Percentiles rank a stretch among this genome's conserved stretches.
Evolutionary conservation across 2,329 filamentous ascomycete genomes (phyloP).

Genomic region (Helminthosporium solani): DNA sequence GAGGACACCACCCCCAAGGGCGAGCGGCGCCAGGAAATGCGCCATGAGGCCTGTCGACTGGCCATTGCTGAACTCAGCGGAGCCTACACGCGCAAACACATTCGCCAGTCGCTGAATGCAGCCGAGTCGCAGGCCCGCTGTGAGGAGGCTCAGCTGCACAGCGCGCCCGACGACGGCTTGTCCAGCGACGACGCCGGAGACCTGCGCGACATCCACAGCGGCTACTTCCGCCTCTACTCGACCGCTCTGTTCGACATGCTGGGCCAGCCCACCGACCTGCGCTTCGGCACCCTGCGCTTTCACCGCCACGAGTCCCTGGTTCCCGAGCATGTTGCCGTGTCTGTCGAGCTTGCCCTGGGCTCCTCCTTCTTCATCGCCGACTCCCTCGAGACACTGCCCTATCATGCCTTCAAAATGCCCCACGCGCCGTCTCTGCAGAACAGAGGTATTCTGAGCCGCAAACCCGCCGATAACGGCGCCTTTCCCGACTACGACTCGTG

Average conservation of each 20-base stretch:
- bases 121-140: slow-evolving; percentile 34
- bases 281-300: slow-evolving; percentile 40
- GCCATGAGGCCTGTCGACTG: slow-evolving; percentile 34
- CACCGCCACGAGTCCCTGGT: slow-evolving; percentile 16
- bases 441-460: slow-evolving; percentile 35
- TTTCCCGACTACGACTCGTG: slow-evolving; percentile 40
- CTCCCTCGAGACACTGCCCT: slow-evolving; percentile 38
- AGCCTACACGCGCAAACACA: slow-evolving; percentile 35
- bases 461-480: slow-evolving; percentile 28
- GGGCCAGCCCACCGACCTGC: slow-evolving; percentile 36
- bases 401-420: slow-evolving; percentile 36
- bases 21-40: slow-evolving; percentile 18
- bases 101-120: slow-evolving; percentile 29
- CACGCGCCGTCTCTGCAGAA: slow-evolving; percentile 34
- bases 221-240: slow-evolving; percentile 40
- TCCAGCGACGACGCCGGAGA: slow-evolving; percentile 5
- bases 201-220: slow-evolving; percentile 30
- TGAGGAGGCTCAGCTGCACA: slow-evolving; percentile 33
- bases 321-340: slow-evolving; percentile 13
- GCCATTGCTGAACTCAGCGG: slow-evolving; percentile 35
- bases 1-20: slow-evolving; percentile 5
- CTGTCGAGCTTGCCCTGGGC: slow-evolving; percentile 36
- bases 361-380: slow-evolving; percentile 38
- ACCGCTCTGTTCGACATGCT: slow-evolving; percentile 39
- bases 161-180: slow-evolving; percentile 4